These are phyloP conservation scores for Phytophthora meadii DNA, from an alignment of 352 stramenopile genomes.

Conservation along the genomic window DNA sequence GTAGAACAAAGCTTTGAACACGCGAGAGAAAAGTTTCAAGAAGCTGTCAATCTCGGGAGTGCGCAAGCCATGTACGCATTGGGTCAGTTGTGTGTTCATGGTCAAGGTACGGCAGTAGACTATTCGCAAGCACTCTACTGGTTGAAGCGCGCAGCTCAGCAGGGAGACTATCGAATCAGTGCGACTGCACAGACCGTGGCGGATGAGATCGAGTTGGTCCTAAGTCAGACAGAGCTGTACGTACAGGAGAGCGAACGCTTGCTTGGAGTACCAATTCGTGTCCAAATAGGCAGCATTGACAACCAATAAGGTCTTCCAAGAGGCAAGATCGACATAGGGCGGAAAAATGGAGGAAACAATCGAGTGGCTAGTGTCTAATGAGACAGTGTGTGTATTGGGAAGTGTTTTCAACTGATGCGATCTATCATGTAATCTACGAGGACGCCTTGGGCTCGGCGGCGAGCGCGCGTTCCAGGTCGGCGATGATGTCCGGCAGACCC, in stretches of 20 bases:
- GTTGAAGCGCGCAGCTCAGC: constrained; percentile 44
- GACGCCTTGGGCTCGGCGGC: constrained; percentile 49
- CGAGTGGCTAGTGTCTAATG: neutral
- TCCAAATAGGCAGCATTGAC: constrained; percentile 51
- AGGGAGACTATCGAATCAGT: constrained; percentile 42
- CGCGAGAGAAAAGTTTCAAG: constrained; percentile 47
- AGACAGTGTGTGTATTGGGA: constrained; percentile 3
- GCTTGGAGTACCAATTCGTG: constrained; percentile 53
- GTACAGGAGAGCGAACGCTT: constrained; percentile 49
- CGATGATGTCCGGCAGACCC: constrained; percentile 92
- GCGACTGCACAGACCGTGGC: constrained; percentile 25
- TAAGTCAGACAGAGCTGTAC: constrained; percentile 48
- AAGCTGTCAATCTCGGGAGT: constrained; percentile 44
- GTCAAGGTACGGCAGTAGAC: constrained; percentile 47
- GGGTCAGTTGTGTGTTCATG: constrained; percentile 54
- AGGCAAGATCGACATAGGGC: too few relatives aligned
- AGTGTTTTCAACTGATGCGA: neutral
- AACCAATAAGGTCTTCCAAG: too few relatives aligned
- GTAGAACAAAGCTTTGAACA: constrained; percentile 39
- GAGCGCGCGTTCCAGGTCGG: constrained; percentile 86
- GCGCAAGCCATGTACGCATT: constrained; percentile 62
- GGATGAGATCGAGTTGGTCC: constrained; percentile 48
- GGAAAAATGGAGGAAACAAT: too few relatives aligned
- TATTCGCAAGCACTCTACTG: constrained; percentile 58
- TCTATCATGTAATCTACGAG: constrained; percentile 32